Percentiles rank a stretch among this genome's conserved stretches.
phyloP scores from a whole-genome alignment of 352 stramenopile genomes.

The Pythium aquatile region DNA sequence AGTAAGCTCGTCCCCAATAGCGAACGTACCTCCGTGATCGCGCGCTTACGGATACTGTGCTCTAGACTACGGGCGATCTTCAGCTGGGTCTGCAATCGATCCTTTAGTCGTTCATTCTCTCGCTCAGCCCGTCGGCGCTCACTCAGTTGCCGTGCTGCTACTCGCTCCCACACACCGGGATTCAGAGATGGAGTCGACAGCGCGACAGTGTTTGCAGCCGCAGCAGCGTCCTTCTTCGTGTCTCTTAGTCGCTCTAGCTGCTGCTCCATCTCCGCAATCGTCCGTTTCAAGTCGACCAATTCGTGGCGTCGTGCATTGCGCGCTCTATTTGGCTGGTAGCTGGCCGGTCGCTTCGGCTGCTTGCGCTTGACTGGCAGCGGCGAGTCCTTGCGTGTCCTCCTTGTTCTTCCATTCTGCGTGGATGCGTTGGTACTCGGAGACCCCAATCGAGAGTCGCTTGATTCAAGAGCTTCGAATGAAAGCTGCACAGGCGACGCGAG shows the following conservation, averaged over 20 bases:
- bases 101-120: constrained; percentile 5
- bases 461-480: too few species aligned
- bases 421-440: too few species aligned
- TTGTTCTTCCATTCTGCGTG: too few species aligned
- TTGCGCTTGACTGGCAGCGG: too few species aligned
- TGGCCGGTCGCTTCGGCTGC: too few species aligned
- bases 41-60: background rate
- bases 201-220: background rate
- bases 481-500: too few species aligned
- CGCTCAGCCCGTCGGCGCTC: background rate
- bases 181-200: background rate
- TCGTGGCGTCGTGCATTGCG: constrained; percentile 6
- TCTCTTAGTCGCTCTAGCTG: too few species aligned
- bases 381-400: too few species aligned
- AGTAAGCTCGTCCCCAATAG: too few species aligned
- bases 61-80: constrained; percentile 1
- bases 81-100: constrained; percentile 1
- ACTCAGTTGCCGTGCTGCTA: background rate
- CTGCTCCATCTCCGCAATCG: background rate
- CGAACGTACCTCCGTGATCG: background rate
- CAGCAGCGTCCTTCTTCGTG: too few species aligned
- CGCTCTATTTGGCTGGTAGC: background rate
- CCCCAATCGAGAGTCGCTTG: too few species aligned
- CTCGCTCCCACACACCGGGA: background rate
- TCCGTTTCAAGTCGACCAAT: background rate